These are phyloP conservation scores for Daldinia sp. DNA, from an alignment of 2,329 filamentous ascomycete species.

Conservation along the genomic window DNA sequence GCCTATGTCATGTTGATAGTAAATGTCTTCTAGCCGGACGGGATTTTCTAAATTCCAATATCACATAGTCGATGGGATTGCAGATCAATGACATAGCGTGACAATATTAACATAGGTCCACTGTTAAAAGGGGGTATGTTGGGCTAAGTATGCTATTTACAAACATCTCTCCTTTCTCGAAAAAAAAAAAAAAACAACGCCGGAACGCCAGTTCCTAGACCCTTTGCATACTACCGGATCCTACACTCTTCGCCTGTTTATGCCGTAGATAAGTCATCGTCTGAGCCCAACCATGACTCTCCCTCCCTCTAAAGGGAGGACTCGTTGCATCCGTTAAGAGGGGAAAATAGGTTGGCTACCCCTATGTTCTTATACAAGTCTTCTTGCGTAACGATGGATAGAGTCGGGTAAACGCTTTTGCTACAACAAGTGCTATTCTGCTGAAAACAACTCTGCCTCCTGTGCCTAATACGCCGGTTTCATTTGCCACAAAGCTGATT, in stretches of 20 bases:
- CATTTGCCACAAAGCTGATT: slow-evolving; percentile 79
- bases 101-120: slow-evolving; percentile 6
- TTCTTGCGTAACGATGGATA: neutral
- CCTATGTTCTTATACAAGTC: slow-evolving; percentile 5
- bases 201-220: slow-evolving; percentile 5
- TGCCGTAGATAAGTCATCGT: neutral
- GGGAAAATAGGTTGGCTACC: neutral
- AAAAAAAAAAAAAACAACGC: no score
- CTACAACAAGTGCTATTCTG: neutral
- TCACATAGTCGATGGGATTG: neutral
- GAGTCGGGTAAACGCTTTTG: neutral
- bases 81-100: neutral
- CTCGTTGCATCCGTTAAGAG: neutral
- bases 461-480: slow-evolving; percentile 47
- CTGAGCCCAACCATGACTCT: neutral
- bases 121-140: neutral
- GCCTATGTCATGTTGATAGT: no score
- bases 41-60: neutral
- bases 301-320: neutral
- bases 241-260: neutral
- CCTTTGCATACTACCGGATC: slow-evolving; percentile 3
- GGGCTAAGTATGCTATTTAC: slow-evolving; percentile 9
- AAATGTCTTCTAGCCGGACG: neutral
- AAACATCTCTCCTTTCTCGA: neutral
- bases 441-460: neutral